Evolutionary conservation across 768 basidiomycete genomes (phyloP).

Genomic region (Trametes cubensis): DNA sequence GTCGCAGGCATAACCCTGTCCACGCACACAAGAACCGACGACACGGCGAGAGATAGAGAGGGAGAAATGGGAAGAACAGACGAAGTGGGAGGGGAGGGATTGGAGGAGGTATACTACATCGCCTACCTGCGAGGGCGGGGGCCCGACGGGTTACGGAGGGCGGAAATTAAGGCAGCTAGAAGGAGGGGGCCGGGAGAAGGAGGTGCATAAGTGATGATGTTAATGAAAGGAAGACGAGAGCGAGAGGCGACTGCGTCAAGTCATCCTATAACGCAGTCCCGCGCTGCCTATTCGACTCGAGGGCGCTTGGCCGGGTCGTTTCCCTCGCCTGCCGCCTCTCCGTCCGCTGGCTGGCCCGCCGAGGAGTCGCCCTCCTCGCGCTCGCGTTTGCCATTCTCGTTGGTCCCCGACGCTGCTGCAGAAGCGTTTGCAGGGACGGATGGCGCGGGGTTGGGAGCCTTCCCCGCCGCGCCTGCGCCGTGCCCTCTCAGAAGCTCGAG

Average conservation of each 20-base stretch:
- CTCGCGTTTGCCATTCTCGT: slow-evolving; percentile 26
- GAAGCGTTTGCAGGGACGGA: slow-evolving; percentile 4
- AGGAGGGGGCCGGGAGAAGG: not conserved
- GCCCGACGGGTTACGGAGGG: too few relatives aligned
- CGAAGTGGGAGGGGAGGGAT: too few relatives aligned
- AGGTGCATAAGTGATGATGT: not conserved
- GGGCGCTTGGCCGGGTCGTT: slow-evolving; percentile 27
- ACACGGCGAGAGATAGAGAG: not conserved
- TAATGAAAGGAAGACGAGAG: not conserved
- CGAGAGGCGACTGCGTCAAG: not conserved
- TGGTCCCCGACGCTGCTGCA: slow-evolving; percentile 6
- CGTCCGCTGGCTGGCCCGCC: slow-evolving; percentile 19
- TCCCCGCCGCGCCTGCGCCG: slow-evolving; percentile 4
- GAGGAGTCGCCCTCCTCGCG: slow-evolving; percentile 14
- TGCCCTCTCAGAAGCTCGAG: slow-evolving; percentile 48
- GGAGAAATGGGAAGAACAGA: not conserved
- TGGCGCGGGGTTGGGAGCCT: slow-evolving; percentile 3
- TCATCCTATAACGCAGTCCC: not conserved
- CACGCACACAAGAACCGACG: not conserved
- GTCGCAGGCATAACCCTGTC: not conserved
- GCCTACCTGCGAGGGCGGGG: not conserved
- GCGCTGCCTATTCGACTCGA: slow-evolving; percentile 28
- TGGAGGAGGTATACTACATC: slow-evolving; percentile 11
- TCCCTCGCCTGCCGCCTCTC: slow-evolving; percentile 22
- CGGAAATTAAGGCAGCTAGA: slow-evolving; percentile 4